A percentile compares a stretch with the other conserved stretches of the same genome.
Evolutionary conservation across 345 rosid species (phyloP).

Genomic region (Cochlearia excelsa): DNA sequence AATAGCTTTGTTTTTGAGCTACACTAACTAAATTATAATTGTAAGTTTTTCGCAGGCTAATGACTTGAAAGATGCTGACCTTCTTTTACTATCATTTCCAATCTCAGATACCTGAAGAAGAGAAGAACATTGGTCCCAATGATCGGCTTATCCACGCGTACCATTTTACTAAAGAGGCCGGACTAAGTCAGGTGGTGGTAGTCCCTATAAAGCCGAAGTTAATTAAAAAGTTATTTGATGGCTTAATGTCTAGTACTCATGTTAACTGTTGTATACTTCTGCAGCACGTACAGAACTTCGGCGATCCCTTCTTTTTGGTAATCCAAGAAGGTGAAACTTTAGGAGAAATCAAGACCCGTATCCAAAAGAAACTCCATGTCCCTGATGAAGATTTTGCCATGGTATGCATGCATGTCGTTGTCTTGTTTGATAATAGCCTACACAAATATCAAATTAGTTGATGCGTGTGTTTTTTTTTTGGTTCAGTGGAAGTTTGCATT

Average conservation of each 20-base stretch:
- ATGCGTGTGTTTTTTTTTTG: neutral
- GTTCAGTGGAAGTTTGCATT: conserved; percentile 93
- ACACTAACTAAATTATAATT: too few relatives aligned
- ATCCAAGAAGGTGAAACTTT: conserved; percentile 89
- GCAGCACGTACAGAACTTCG: conserved; percentile 93
- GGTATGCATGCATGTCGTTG: conserved; percentile 36
- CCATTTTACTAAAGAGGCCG: conserved; percentile 71
- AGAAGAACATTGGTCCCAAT: conserved; percentile 73
- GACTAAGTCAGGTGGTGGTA: too few relatives aligned
- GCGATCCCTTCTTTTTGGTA: conserved; percentile 93
- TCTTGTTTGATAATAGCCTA: conserved; percentile 1
- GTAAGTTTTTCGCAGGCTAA: conserved; percentile 1
- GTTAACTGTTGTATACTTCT: conserved; percentile 23
- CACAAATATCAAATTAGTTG: neutral
- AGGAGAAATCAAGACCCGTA: conserved; percentile 65
- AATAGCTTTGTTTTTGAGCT: too few relatives aligned
- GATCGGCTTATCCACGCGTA: conserved; percentile 89
- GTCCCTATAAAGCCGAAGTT: conserved; percentile 11
- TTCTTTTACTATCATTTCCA: conserved; percentile 14
- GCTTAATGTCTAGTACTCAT: neutral
- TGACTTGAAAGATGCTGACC: conserved; percentile 8
- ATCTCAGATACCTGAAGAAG: conserved; percentile 80
- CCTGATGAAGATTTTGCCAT: conserved; percentile 87
- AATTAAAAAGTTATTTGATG: conserved; percentile 2
- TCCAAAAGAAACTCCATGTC: conserved; percentile 81